Percentiles rank a stretch among this genome's conserved stretches.
Evolutionary conservation across 164 flowering plant species (phyloP).

Genomic region (Sextonia rubra): DNA sequence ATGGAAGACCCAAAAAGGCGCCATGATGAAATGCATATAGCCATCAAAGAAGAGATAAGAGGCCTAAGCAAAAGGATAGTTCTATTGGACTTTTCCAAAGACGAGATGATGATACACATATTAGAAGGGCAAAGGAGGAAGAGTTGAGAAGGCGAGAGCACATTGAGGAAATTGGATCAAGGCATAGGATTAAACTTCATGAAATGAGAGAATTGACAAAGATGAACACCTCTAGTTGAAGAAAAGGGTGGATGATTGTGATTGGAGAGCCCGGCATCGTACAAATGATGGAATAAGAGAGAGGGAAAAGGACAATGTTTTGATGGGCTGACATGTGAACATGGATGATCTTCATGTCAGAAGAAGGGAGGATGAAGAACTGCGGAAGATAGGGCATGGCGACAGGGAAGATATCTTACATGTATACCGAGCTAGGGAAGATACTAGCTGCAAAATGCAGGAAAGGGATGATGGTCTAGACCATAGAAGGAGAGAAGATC

Average conservation of each 20-base stretch:
- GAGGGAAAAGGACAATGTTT: constrained; percentile 64
- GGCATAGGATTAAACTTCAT: constrained; percentile 51
- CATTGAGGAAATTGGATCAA: no score
- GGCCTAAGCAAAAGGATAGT: constrained; percentile 59
- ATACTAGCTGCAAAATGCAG: constrained; percentile 52
- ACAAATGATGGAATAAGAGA: constrained; percentile 47
- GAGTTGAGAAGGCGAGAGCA: no score
- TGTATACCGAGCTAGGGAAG: constrained; percentile 45
- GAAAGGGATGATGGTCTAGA: constrained; percentile 74
- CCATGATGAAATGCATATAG: constrained; percentile 40
- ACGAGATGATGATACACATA: no score
- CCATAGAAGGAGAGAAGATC: constrained; percentile 51
- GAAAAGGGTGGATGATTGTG: constrained; percentile 65
- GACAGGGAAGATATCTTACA: constrained; percentile 59
- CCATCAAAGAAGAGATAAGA: constrained; percentile 46
- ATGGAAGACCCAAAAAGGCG: no score
- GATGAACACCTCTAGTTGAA: constrained; percentile 55
- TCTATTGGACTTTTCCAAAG: constrained; percentile 51
- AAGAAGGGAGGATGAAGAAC: constrained; percentile 74
- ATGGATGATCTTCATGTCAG: constrained; percentile 52
- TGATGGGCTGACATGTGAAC: constrained; percentile 43
- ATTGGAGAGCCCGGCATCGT: constrained; percentile 55
- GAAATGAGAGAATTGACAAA: constrained; percentile 59
- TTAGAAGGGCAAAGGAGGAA: no score
- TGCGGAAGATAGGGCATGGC: constrained; percentile 47